phyloP scores from a whole-genome alignment of 805 yeast species.

The Priceomyces haplophilus region DNA sequence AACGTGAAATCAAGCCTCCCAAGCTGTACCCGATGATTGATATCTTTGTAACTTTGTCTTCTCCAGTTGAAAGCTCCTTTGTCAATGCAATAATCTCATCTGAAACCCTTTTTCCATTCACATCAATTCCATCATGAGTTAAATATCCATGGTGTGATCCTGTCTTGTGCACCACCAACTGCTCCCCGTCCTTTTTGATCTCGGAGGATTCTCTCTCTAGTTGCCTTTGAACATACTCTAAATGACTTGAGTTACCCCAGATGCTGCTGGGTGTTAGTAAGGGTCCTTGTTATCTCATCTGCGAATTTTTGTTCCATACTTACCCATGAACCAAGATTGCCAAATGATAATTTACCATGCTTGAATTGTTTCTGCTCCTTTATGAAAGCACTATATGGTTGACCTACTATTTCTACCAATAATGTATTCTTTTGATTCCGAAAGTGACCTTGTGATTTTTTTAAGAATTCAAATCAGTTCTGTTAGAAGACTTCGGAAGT shows the following conservation, averaged over 20 bases:
- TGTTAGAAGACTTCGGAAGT: no score
- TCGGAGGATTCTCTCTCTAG: slow-evolving; percentile 27
- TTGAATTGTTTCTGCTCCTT: background rate
- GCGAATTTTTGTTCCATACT: slow-evolving; percentile 16
- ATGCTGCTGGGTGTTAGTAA: slow-evolving; percentile 27
- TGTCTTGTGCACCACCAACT: slow-evolving; percentile 47
- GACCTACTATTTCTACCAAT: no score
- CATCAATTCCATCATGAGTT: slow-evolving; percentile 85
- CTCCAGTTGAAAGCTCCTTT: slow-evolving; percentile 7
- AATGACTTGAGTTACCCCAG: slow-evolving; percentile 76
- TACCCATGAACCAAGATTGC: slow-evolving; percentile 76
- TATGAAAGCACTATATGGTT: background rate
- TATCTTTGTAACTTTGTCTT: slow-evolving; percentile 31
- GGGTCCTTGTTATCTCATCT: background rate
- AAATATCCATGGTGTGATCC: slow-evolving; percentile 66
- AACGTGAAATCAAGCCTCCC: slow-evolving; percentile 42
- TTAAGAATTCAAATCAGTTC: no score
- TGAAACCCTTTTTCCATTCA: slow-evolving; percentile 74
- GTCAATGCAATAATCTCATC: slow-evolving; percentile 51
- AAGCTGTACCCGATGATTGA: slow-evolving; percentile 41
- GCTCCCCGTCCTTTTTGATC: slow-evolving; percentile 9
- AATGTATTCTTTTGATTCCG: no score
- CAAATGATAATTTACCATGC: slow-evolving; percentile 48
- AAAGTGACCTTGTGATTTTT: no score
- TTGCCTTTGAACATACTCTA: slow-evolving; percentile 56